Percentiles rank a stretch among this genome's conserved stretches.
phyloP scores from a whole-genome alignment of 148 eudicot genomes.

The Cornus controversa region DNA sequence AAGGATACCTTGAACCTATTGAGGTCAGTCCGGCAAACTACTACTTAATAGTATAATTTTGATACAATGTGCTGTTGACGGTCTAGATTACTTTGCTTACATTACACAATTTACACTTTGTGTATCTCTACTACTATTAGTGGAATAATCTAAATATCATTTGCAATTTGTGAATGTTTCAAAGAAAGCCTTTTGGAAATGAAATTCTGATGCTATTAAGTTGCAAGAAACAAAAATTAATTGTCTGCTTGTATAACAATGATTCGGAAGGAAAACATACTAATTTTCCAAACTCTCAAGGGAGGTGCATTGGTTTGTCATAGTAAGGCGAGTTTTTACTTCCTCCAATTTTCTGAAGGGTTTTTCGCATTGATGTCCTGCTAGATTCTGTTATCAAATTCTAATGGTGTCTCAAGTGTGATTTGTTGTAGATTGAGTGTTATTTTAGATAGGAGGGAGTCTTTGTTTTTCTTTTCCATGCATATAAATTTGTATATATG shows the following conservation, averaged over 20 bases:
- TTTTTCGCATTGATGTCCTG: neutral
- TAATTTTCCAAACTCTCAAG: neutral
- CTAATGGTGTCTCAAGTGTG: neutral
- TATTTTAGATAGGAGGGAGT: no score
- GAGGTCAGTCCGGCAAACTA: constrained; percentile 50
- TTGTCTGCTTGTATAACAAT: neutral
- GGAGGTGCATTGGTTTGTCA: neutral
- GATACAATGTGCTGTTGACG: no score
- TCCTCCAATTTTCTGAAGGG: neutral
- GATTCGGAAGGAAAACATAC: neutral
- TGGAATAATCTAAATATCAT: neutral
- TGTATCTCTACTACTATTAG: neutral
- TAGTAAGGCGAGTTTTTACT: neutral
- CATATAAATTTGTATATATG: neutral
- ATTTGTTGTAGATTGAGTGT: neutral
- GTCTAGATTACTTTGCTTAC: no score
- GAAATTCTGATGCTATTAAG: no score
- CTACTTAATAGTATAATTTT: neutral
- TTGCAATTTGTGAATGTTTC: neutral
- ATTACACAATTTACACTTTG: no score
- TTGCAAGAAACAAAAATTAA: neutral
- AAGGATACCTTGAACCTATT: constrained; percentile 80
- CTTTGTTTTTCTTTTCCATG: neutral
- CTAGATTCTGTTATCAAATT: neutral
- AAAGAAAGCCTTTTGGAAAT: neutral